A percentile compares a stretch with the other conserved stretches of the same genome.
These are phyloP conservation scores for Graphilbum ipis-grandicollis DNA, from an alignment of 2,329 filamentous ascomycete genomes.

Conservation along the genomic window DNA sequence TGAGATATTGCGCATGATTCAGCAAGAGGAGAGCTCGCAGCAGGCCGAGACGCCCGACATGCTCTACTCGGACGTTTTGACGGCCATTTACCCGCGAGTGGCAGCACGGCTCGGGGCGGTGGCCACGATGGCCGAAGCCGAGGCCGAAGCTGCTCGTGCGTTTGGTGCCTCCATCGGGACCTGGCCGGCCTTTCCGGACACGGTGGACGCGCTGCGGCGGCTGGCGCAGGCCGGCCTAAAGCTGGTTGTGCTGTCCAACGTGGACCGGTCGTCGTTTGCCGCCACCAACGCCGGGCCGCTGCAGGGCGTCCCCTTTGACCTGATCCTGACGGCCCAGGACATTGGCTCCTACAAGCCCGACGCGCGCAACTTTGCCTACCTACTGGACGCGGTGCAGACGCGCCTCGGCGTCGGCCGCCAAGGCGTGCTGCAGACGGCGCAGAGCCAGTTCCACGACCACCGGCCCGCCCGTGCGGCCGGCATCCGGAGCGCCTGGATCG, in stretches of 20 bases:
- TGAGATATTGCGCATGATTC: conserved; percentile 14
- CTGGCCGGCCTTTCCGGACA: conserved; percentile 42
- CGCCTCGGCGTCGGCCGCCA: conserved; percentile 29
- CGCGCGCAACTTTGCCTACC: conserved; percentile 44
- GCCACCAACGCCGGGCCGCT: conserved; percentile 10
- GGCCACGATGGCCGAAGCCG: conserved; percentile 6
- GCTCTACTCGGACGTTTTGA: conserved; percentile 42
- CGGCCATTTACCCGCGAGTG: conserved; percentile 26
- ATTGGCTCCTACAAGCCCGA: conserved; percentile 58
- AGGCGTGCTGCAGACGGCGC: conserved; percentile 28
- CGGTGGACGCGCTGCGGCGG: conserved; percentile 29
- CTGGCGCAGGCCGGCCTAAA: conserved; percentile 31
- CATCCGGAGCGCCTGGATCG: conserved; percentile 45
- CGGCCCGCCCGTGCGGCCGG: conserved; percentile 41
- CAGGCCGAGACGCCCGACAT: conserved; percentile 36
- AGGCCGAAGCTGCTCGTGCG: conserved; percentile 21
- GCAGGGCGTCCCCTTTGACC: conserved; percentile 32
- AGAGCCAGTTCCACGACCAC: conserved; percentile 55
- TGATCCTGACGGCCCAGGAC: conserved; percentile 51
- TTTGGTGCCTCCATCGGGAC: conserved; percentile 34
- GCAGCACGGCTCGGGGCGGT: conserved; percentile 24
- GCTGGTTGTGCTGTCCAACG: conserved; percentile 43
- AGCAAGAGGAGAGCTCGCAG: conserved; percentile 28
- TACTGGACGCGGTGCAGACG: conserved; percentile 33
- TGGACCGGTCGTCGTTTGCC: conserved; percentile 27